These are phyloP conservation scores for Cornus florida DNA, from an alignment of 148 eudicot species.

Conservation along the genomic window DNA sequence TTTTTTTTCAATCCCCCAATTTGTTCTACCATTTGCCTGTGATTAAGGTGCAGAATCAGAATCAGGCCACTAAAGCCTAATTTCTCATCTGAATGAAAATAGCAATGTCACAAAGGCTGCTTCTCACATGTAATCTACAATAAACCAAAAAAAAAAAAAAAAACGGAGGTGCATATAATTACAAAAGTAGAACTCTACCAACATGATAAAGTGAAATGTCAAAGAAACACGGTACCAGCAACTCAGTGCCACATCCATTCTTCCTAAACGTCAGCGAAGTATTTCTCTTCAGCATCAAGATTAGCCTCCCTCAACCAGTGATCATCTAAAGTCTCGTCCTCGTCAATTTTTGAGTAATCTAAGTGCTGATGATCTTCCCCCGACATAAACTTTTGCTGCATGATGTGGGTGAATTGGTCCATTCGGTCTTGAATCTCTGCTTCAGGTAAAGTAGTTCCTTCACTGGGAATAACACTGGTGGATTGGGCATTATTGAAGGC, in stretches of 20 bases:
- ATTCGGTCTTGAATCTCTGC: constrained; percentile 82
- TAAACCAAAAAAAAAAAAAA: neutral
- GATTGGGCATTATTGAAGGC: constrained; percentile 10
- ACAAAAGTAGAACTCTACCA: neutral
- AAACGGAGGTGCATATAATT: neutral
- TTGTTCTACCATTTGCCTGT: neutral
- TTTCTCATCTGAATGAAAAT: neutral
- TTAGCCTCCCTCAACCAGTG: constrained; percentile 92
- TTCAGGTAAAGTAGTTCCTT: constrained; percentile 38
- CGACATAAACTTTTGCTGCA: constrained; percentile 84
- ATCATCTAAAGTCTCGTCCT: constrained; percentile 83
- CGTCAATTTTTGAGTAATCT: constrained; percentile 78
- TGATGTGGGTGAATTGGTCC: constrained; percentile 76
- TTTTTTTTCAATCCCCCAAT: neutral
- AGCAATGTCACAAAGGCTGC: neutral
- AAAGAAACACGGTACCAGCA: neutral
- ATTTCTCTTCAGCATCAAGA: constrained; percentile 89
- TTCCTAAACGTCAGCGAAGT: constrained; percentile 70
- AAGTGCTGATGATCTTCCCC: constrained; percentile 87
- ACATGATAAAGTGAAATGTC: neutral
- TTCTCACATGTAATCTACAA: neutral
- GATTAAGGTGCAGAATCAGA: neutral
- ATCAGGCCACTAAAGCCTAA: neutral
- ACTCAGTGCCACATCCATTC: too few relatives aligned
- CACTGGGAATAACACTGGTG: constrained; percentile 22